These are phyloP conservation scores for Serpula lacrymans DNA, from an alignment of 768 basidiomycete species.

Conservation along the genomic window DNA sequence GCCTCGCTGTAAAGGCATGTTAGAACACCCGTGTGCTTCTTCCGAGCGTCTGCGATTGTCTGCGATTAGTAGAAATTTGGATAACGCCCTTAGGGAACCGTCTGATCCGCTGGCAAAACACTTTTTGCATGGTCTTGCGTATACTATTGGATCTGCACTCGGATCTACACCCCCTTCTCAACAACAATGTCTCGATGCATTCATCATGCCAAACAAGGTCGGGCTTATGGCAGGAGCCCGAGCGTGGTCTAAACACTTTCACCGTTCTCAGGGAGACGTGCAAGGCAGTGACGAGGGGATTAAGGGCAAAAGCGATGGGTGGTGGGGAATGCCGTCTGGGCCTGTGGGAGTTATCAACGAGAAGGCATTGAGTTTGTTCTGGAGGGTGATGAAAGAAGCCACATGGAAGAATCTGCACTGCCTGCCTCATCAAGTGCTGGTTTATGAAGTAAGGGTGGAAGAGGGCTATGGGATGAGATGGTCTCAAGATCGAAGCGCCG, in stretches of 20 bases:
- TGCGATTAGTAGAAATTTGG: slow-evolving; percentile 7
- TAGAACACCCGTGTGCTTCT: slow-evolving; percentile 39
- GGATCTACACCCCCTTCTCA: slow-evolving; percentile 46
- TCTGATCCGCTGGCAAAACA: slow-evolving; percentile 38
- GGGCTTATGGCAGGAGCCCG: slow-evolving; percentile 58
- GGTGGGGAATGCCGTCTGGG: slow-evolving; percentile 60
- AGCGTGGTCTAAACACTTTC: slow-evolving; percentile 66
- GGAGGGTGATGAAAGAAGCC: slow-evolving; percentile 47
- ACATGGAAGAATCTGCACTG: slow-evolving; percentile 67
- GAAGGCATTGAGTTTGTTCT: slow-evolving; percentile 47
- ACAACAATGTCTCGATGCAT: slow-evolving; percentile 51
- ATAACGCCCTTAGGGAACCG: slow-evolving; percentile 15
- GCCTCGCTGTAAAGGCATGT: slow-evolving; percentile 42
- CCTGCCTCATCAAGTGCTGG: slow-evolving; percentile 58
- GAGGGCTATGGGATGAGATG: slow-evolving; percentile 70
- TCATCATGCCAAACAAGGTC: slow-evolving; percentile 43
- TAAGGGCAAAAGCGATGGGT: slow-evolving; percentile 31
- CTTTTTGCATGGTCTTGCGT: slow-evolving; percentile 51
- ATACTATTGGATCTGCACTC: slow-evolving; percentile 58
- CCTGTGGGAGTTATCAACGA: slow-evolving; percentile 52
- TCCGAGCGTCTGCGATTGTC: slow-evolving; percentile 34
- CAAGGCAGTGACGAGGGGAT: slow-evolving; percentile 2
- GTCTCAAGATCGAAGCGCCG: slow-evolving; percentile 44
- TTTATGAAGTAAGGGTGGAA: slow-evolving; percentile 56
- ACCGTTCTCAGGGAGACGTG: slow-evolving; percentile 37